These are phyloP conservation scores for Reutealis trisperma DNA, from an alignment of 345 rosid species.

Conservation along the genomic window DNA sequence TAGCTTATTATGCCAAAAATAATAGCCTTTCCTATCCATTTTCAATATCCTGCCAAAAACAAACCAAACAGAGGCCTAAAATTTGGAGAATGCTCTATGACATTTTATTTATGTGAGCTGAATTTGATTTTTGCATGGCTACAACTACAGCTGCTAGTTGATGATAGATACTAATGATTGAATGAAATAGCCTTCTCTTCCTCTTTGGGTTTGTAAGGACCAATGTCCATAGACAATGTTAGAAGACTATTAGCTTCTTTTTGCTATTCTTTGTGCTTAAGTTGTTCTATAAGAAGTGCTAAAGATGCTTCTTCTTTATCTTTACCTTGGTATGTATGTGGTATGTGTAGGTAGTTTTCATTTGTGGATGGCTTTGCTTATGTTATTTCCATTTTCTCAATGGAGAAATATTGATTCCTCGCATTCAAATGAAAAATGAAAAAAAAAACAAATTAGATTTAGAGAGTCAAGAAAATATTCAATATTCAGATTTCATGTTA, in stretches of 20 bases:
- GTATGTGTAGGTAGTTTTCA: background rate
- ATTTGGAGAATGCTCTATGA: background rate
- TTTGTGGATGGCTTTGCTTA: slow-evolving; percentile 4
- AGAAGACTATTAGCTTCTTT: slow-evolving; percentile 23
- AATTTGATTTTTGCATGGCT: background rate
- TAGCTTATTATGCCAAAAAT: no score
- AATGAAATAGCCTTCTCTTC: background rate
- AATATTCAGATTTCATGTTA: no score
- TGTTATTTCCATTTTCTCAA: slow-evolving; percentile 28
- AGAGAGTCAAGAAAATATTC: background rate
- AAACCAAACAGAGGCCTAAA: slow-evolving; percentile 9
- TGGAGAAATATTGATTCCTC: slow-evolving; percentile 56
- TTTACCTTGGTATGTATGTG: slow-evolving; percentile 22
- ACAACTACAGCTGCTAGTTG: background rate
- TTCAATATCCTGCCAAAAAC: slow-evolving; percentile 3
- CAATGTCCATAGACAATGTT: slow-evolving; percentile 18
- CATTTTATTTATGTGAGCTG: background rate
- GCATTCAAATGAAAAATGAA: background rate
- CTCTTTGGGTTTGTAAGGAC: background rate
- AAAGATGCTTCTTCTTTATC: slow-evolving; percentile 60
- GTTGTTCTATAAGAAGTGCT: slow-evolving; percentile 53
- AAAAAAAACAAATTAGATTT: no score
- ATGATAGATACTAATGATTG: background rate
- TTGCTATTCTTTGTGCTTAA: slow-evolving; percentile 36
- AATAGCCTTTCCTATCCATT: background rate